Evolutionary conservation across 371 early-diverging fungal genomes (phyloP).

Genomic region (Mortierella sp.): DNA sequence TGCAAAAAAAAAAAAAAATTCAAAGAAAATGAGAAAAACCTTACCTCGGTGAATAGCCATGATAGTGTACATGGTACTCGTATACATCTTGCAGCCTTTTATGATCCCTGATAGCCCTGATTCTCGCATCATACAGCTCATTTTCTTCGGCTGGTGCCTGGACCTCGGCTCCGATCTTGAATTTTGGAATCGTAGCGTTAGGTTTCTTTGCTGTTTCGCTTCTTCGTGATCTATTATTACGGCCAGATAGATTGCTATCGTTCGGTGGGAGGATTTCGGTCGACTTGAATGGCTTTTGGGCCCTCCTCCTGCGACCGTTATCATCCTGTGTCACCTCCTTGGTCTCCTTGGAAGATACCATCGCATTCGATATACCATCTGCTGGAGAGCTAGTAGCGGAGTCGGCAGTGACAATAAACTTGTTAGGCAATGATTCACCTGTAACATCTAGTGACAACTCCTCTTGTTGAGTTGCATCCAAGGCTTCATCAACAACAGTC

Average conservation of each 20-base stretch:
- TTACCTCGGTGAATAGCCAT: slow-evolving; percentile 23
- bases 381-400: background rate
- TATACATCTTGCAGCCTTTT: slow-evolving; percentile 16
- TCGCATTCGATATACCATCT: background rate
- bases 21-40: background rate
- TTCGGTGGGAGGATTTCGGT: background rate
- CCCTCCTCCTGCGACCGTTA: background rate
- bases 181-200: slow-evolving; percentile 21
- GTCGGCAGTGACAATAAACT: background rate
- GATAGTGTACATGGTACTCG: slow-evolving; percentile 30
- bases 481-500: background rate
- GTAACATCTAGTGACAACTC: no score
- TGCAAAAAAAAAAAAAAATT: background rate
- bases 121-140: slow-evolving; percentile 5
- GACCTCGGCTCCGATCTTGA: slow-evolving; percentile 21
- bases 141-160: slow-evolving; percentile 24
- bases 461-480: background rate
- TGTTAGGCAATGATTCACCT: background rate
- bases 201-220: slow-evolving; percentile 3
- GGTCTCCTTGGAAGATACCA: background rate
- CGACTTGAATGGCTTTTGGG: background rate
- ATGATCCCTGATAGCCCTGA: slow-evolving; percentile 19
- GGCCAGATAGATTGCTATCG: background rate
- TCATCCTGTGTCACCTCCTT: background rate
- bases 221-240: background rate